Percentiles rank a stretch among this genome's conserved stretches.
phyloP scores from a whole-genome alignment of 2,329 filamentous ascomycete species.

The Colletotrichum cuscutae region DNA sequence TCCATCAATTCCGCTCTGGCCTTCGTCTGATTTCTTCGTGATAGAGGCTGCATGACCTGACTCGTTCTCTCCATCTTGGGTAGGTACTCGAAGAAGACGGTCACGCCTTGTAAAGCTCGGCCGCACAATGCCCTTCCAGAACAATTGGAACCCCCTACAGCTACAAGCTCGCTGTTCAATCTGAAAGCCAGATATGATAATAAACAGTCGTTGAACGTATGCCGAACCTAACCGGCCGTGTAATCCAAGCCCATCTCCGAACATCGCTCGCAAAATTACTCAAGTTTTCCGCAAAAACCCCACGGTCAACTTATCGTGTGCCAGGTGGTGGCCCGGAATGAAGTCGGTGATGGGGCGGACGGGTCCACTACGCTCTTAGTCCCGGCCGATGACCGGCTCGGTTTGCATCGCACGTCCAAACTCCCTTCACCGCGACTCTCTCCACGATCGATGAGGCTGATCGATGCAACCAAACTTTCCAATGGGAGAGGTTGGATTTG shows the following conservation, averaged over 20 bases:
- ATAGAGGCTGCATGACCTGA: background rate
- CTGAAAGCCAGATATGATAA: background rate
- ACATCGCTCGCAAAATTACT: constrained; percentile 4
- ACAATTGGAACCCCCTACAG: background rate
- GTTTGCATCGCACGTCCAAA: constrained; percentile 7
- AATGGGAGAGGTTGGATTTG: background rate
- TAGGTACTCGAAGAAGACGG: background rate
- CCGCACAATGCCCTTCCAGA: background rate
- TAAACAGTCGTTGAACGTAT: background rate
- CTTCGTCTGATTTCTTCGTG: background rate
- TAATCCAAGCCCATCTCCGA: background rate
- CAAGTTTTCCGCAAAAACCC: constrained; percentile 9
- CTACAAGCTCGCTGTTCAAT: background rate
- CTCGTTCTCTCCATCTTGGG: background rate
- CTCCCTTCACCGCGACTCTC: background rate
- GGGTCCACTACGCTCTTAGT: background rate
- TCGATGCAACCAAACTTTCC: background rate
- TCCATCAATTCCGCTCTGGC: background rate
- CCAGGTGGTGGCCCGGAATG: background rate
- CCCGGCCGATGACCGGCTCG: constrained; percentile 21
- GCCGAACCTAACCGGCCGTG: constrained; percentile 9
- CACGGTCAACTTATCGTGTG: constrained; percentile 4
- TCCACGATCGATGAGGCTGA: constrained; percentile 6
- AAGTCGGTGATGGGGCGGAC: constrained; percentile 7
- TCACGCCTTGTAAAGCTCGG: background rate